Evolutionary conservation across 2,329 filamentous ascomycete species (phyloP).

Genomic region (Cladophialophora psammophila): DNA sequence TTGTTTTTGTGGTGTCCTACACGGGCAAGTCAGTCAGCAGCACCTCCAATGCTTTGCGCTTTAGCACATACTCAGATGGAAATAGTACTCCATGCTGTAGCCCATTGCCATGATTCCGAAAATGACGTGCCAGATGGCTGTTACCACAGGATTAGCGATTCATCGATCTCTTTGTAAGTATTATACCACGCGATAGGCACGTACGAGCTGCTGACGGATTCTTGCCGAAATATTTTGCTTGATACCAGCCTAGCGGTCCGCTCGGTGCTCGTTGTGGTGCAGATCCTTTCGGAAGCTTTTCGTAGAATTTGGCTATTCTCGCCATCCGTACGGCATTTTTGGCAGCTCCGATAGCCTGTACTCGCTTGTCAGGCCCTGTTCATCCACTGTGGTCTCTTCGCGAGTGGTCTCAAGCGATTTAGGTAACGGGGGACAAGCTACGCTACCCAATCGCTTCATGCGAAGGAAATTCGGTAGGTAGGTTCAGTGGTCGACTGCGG

Average conservation of each 20-base stretch:
- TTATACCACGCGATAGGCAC: slow-evolving; percentile 49
- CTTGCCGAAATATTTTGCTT: slow-evolving; percentile 88
- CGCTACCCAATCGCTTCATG: neutral
- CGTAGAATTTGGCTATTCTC: slow-evolving; percentile 97
- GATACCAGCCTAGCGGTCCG: slow-evolving; percentile 87
- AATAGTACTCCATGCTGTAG: slow-evolving; percentile 99
- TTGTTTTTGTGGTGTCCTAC: slow-evolving; percentile 99
- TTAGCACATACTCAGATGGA: slow-evolving; percentile 84
- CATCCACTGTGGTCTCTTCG: neutral
- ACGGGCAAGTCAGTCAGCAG: slow-evolving; percentile 29
- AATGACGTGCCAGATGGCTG: slow-evolving; percentile 89
- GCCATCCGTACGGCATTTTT: slow-evolving; percentile 98
- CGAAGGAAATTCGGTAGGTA: neutral
- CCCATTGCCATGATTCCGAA: slow-evolving; percentile 78
- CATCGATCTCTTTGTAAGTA: neutral
- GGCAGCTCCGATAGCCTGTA: slow-evolving; percentile 88
- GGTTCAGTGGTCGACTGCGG: neutral
- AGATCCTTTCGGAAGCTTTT: slow-evolving; percentile 92
- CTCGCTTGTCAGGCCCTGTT: slow-evolving; percentile 17
- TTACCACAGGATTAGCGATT: slow-evolving; percentile 26
- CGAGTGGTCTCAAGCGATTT: neutral
- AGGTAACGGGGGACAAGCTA: neutral
- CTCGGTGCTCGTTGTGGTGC: slow-evolving; percentile 83
- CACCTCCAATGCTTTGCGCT: slow-evolving; percentile 42
- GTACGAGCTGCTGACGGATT: slow-evolving; percentile 87